Base-by-base conservation (phyloP, 1,139 yeast species). In the Candida sojae region DNA sequence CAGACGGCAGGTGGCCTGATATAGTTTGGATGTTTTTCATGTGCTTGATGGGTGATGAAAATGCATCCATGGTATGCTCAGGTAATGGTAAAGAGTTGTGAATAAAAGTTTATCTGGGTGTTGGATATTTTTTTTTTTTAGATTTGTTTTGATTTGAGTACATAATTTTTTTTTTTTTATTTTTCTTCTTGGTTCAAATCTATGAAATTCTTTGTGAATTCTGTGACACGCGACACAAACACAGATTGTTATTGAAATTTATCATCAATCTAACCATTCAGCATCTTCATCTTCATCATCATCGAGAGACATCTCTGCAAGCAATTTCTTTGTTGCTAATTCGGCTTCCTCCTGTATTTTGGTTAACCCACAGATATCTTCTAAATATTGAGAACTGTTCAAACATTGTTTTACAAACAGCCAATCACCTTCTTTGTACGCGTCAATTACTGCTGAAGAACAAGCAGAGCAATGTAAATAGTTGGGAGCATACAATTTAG, bases 391-490 rank as follows among this genome's bases (percentile, higher is more conserved):
- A 1, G 84, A 70, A 54, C 88, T 83, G 52, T 83, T 75, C 42
- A 93, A 69, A 17, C 97, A 93, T 11, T 64, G 63, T 56, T 74
- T 74, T 2, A 93, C 86, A 71, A 93, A 93, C 5, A 80, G 82
- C 98, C 98, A 93, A 0, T 91, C 92, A 0, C 72, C 65, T 2
- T 62, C 55, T 13, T 63, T 55, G 68, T 76, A 89, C 7, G 72
- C 75, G 0, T 71, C 64, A 0, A 87, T 57, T 3, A 93, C 85
- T 0, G 71, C 56, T 0, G 64, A 54, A 0, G 96, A 88, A 59
- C 99, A 93, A 0, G 93, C 99, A 0, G 97, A 86, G 63, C 99
- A 93, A 57, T 80, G 75, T 34, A 75, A 71, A 64, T 87, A 93
- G 28, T 84, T 83, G 0, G 91, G 90, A 0, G 96, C 85, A 51